Conservation (phyloP, 176 grass and related monocot genomes). For the Chrysopogon serrulatus region DNA sequence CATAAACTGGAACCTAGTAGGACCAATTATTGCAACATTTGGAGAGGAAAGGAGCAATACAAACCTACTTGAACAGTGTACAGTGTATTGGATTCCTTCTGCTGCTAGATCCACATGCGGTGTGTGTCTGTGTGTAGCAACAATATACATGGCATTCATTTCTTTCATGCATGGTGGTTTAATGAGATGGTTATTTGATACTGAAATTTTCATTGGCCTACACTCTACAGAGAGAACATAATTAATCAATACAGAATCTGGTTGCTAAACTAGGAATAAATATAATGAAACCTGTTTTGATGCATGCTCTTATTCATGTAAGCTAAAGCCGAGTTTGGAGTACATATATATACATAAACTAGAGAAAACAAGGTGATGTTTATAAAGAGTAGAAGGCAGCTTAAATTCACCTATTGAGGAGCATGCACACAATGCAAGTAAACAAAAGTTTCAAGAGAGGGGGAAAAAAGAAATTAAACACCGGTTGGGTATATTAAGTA, state of each 20-base stretch:
- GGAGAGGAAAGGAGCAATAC: not conserved
- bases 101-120: not conserved
- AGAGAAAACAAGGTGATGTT: not conserved
- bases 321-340: not conserved
- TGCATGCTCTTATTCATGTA: not conserved
- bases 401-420: too few species aligned
- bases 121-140: not conserved
- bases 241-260: not conserved
- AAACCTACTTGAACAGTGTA: not conserved
- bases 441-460: not conserved
- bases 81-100: not conserved
- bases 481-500: not conserved
- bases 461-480: not conserved
- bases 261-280: not conserved
- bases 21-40: not conserved
- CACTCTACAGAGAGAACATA: not conserved
- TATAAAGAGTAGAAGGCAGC: not conserved
- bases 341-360: not conserved
- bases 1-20: not conserved
- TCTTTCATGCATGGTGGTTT: not conserved
- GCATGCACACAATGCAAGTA: not conserved
- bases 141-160: not conserved
- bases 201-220: not conserved
- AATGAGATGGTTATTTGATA: not conserved
- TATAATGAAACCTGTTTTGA: not conserved